These are phyloP conservation scores for Hymenoscyphus occultus DNA, from an alignment of 2,329 filamentous ascomycete genomes.

Conservation along the genomic window DNA sequence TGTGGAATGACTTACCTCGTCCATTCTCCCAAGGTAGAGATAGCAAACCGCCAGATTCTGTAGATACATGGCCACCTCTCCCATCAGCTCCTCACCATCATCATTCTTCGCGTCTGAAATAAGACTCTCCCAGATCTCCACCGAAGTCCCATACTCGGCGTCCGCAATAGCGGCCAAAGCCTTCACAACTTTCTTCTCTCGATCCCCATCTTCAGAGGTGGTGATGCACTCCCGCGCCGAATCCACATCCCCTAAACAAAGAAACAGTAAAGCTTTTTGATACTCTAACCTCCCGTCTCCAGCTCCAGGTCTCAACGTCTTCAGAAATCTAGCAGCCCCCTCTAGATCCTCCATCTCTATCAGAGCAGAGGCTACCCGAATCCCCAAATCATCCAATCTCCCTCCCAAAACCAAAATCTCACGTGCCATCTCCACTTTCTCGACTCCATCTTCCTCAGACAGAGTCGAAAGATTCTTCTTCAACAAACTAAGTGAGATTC, in stretches of 20 bases:
- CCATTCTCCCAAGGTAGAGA: constrained; percentile 75
- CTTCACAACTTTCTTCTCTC: constrained; percentile 48
- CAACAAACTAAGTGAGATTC: constrained; percentile 54
- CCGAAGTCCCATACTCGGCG: constrained; percentile 64
- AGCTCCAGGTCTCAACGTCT: constrained; percentile 47
- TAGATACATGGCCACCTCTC: constrained; percentile 62
- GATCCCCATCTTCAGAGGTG: constrained; percentile 29
- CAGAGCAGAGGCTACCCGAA: constrained; percentile 62
- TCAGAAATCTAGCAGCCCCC: constrained; percentile 72
- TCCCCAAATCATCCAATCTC: constrained; percentile 71
- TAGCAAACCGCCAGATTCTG: constrained; percentile 84
- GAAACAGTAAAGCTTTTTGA: constrained; percentile 64
- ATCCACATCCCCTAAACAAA: constrained; percentile 74
- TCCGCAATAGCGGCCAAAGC: constrained; percentile 78
- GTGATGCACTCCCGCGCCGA: constrained; percentile 58
- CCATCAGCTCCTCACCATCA: constrained; percentile 33
- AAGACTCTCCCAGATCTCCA: constrained; percentile 57
- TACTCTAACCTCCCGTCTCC: constrained; percentile 42
- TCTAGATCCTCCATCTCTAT: constrained; percentile 86
- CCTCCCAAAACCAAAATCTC: constrained; percentile 65
- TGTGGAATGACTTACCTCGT: constrained; percentile 51
- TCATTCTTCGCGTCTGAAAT: constrained; percentile 33
- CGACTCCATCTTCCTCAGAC: constrained; percentile 1
- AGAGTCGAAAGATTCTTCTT: constrained; percentile 28
- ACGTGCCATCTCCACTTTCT: constrained; percentile 10